phyloP scores from a whole-genome alignment of 176 grass and related monocot genomes.

The Oryza glumipatula region DNA sequence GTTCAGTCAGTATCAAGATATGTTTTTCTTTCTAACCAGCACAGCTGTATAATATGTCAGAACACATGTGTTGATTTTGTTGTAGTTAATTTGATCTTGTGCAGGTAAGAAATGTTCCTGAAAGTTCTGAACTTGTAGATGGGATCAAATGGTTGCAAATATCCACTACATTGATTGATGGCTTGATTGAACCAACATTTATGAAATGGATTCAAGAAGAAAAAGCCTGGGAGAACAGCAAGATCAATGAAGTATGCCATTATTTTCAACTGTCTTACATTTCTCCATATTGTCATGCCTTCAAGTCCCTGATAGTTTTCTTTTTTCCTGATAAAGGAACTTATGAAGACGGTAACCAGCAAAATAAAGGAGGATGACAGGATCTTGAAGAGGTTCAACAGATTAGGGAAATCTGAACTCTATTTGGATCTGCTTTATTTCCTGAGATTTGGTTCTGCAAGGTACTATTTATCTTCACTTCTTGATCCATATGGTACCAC shows the following conservation, averaged over 20 bases:
- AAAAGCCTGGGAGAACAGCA: slow-evolving; percentile 57
- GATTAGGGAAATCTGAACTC: slow-evolving; percentile 76
- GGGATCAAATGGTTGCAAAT: slow-evolving; percentile 62
- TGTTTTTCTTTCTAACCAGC: background rate
- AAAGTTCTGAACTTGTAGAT: slow-evolving; percentile 48
- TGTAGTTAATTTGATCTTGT: slow-evolving; percentile 40
- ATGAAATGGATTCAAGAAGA: slow-evolving; percentile 83
- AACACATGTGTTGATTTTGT: slow-evolving; percentile 38
- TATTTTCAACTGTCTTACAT: slow-evolving; percentile 19
- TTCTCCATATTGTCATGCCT: background rate
- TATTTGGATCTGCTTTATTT: slow-evolving; percentile 82
- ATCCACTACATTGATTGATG: slow-evolving; percentile 55
- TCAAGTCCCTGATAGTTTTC: slow-evolving; percentile 39
- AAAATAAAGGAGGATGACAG: slow-evolving; percentile 79
- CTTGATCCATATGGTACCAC: background rate
- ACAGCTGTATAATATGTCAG: slow-evolving; percentile 2
- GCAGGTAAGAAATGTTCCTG: slow-evolving; percentile 70
- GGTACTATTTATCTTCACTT: slow-evolving; percentile 48
- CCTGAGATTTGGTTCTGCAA: slow-evolving; percentile 84
- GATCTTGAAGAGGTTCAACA: slow-evolving; percentile 77
- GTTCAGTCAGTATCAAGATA: background rate
- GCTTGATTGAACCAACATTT: slow-evolving; percentile 58
- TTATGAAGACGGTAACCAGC: slow-evolving; percentile 49
- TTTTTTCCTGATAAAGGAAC: slow-evolving; percentile 59
- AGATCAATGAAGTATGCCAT: slow-evolving; percentile 55